Evolutionary conservation across 2,329 filamentous ascomycete genomes (phyloP).

Genomic region (Nigrospora osmanthi): DNA sequence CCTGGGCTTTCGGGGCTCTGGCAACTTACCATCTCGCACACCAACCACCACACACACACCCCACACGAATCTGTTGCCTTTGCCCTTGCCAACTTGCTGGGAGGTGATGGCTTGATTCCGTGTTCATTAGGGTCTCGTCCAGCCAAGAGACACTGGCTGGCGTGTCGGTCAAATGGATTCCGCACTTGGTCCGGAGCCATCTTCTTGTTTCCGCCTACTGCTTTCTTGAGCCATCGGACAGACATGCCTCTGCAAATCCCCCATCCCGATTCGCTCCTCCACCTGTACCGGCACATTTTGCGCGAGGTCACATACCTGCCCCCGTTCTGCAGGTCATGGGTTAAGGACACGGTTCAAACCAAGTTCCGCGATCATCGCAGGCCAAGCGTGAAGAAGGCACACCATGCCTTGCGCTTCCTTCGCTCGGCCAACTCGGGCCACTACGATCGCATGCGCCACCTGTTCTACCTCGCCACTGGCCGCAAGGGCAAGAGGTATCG

Average conservation of each 20-base stretch:
- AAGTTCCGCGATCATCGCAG: constrained; percentile 35
- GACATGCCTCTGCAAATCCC: constrained; percentile 26
- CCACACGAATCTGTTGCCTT: no score
- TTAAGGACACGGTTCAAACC: constrained; percentile 32
- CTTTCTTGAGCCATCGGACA: background rate
- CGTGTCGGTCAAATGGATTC: no score
- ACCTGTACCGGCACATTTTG: constrained; percentile 51
- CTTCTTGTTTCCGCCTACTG: no score
- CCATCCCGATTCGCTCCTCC: constrained; percentile 23
- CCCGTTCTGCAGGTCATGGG: constrained; percentile 35
- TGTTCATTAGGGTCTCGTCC: no score
- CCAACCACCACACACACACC: no score
- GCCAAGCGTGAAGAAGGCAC: constrained; percentile 30
- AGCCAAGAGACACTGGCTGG: no score
- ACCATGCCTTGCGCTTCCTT: constrained; percentile 35
- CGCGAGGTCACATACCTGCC: constrained; percentile 55
- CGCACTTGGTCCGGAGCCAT: no score
- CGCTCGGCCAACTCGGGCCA: constrained; percentile 47
- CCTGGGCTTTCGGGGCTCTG: no score
- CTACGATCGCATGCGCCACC: constrained; percentile 31
- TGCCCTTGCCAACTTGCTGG: no score
- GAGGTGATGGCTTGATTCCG: no score
- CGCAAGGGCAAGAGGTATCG: constrained; percentile 43
- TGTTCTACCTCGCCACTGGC: constrained; percentile 45
- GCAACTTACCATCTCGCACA: no score